Evolutionary conservation across 345 rosid genomes (phyloP), one percentile per base, ranked within the genome.

Genomic region (Fremontodendron californicum): DNA sequence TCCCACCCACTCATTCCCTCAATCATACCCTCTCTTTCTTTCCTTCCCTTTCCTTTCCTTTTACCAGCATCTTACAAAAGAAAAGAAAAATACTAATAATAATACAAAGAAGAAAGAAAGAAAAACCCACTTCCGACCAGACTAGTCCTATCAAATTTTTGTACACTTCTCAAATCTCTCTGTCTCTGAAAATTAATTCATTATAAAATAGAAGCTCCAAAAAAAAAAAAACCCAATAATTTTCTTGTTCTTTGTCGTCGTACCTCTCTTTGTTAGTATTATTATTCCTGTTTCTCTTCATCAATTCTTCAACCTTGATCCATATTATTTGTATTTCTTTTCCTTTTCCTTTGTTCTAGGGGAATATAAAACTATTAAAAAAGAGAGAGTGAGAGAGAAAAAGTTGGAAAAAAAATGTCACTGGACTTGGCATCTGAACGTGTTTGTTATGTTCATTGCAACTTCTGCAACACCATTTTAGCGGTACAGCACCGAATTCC

Each of bases 381-480:
- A n/a, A n/a, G n/a, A n/a, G n/a, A n/a, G n/a, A n/a, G n/a, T n/a
- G 8, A 72, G n/a, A 57, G 31, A 66, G 3, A 21, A 16, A n/a
- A n/a, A 25, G 10, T 45, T 43, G 23, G 37, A 18, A 15, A n/a
- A 66, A 82, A 74, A 80, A 90, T 93, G 97, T 90, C 99, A 64
- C 40, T 85, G 65, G 94, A 96, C 40, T 81, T 85, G 90, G 86
- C 90, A 39, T 81, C 97, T 66, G 98, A 94, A 69, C 88, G 88
- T 60, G 95, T 96, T 76, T 92, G 98, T 80, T 96, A 91, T 88
- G 97, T 93, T 71, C 94, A 92, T 89, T 96, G 99, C 98, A 92
- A 82, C 94, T 87, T 92, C 92, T 96, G 99, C 97, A 91, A 90
- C 93, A 93, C 97, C 82, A 86, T 92, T 78, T 83, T 96, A 84